Conservation (phyloP, 345 rosid genomes). For the Angophora floribunda region DNA sequence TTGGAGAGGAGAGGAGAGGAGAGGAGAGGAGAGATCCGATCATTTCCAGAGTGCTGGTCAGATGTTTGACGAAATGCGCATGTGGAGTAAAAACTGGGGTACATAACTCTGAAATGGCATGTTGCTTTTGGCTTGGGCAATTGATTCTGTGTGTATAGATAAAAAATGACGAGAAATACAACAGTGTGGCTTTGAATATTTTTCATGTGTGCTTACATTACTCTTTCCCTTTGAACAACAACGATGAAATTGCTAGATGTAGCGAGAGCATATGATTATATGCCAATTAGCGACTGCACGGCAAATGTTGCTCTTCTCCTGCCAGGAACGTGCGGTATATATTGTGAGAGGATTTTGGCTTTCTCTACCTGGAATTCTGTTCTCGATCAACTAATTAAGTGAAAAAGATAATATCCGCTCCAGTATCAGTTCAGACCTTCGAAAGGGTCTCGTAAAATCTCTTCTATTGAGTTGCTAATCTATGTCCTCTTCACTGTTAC, state of each 20-base stretch:
- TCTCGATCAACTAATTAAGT: not conserved
- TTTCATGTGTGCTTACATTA: not conserved
- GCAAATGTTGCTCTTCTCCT: conserved; percentile 24
- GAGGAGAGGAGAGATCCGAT: not conserved
- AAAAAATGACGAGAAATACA: not conserved
- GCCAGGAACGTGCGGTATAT: conserved; percentile 4
- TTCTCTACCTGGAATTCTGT: not conserved
- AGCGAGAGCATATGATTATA: conserved; percentile 5
- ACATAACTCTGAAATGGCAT: too few relatives aligned
- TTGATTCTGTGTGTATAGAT: not conserved
- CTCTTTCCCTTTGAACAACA: not conserved
- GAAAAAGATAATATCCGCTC: not conserved
- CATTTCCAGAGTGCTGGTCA: not conserved
- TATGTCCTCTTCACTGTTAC: not conserved
- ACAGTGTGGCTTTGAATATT: not conserved
- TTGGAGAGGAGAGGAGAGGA: not conserved
- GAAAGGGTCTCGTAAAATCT: not conserved
- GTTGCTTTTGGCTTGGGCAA: not conserved
- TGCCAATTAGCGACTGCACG: not conserved
- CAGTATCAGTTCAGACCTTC: accelerated
- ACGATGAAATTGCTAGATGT: not conserved
- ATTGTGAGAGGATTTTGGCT: too few relatives aligned
- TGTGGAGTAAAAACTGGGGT: not conserved
- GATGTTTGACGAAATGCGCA: not conserved
- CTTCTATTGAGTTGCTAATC: not conserved